phyloP scores from a whole-genome alignment of 78 protist species.

The Protostelium mycophagum region DNA sequence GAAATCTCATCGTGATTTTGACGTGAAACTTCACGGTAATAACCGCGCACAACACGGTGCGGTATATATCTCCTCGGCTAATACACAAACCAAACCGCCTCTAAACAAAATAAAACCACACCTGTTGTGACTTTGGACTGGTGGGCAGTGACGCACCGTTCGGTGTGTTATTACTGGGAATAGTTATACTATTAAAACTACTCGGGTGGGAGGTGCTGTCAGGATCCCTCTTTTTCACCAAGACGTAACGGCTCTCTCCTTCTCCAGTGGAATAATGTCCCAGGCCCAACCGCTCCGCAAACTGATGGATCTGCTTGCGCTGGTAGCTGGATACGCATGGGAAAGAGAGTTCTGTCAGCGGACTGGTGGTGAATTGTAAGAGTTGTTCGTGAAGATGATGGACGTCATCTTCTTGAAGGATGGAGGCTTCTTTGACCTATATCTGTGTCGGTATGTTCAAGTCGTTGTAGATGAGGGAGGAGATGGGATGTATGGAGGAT shows the following conservation, averaged over 20 bases:
- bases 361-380: constrained; percentile 14
- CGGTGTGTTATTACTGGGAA: too few relatives aligned
- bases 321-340: constrained; percentile 41
- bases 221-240: not conserved
- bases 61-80: too few relatives aligned
- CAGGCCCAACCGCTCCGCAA: constrained; percentile 53
- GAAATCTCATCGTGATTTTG: too few relatives aligned
- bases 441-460: constrained; percentile 25
- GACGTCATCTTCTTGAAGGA: constrained; percentile 47
- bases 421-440: constrained; percentile 17
- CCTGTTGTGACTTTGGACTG: too few relatives aligned
- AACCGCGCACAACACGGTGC: too few relatives aligned
- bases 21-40: too few relatives aligned
- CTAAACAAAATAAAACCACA: too few relatives aligned
- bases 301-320: constrained; percentile 59
- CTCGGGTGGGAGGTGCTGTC: not conserved
- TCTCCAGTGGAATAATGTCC: constrained; percentile 43
- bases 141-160: too few relatives aligned
- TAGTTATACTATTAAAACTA: not conserved
- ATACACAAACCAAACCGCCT: too few relatives aligned
- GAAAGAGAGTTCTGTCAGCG: constrained; percentile 27
- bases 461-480: too few relatives aligned
- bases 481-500: too few relatives aligned
- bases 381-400: constrained; percentile 43
- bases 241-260: not conserved